These are phyloP conservation scores for Pisolithus orientalis DNA, from an alignment of 768 basidiomycete genomes.

Conservation along the genomic window DNA sequence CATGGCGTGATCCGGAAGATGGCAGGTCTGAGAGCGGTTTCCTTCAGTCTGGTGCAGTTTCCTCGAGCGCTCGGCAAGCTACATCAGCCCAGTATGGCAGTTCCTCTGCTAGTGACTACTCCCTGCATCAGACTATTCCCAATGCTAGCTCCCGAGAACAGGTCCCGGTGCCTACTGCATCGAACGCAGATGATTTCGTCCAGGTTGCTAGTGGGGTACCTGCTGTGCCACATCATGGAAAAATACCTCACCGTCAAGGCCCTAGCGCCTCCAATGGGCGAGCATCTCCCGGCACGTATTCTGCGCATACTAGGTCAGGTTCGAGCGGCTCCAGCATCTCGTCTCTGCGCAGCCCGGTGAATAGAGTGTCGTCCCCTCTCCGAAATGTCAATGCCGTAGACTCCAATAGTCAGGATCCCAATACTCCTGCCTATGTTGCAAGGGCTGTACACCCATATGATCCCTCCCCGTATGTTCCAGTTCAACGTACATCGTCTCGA, in stretches of 20 bases:
- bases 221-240: constrained; percentile 1
- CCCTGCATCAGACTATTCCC: background rate
- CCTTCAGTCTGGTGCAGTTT: background rate
- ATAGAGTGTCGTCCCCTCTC: constrained; percentile 11
- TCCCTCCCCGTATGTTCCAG: background rate
- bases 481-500: constrained; percentile 19
- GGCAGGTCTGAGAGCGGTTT: background rate
- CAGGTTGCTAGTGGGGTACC: background rate
- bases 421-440: background rate
- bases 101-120: background rate
- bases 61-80: background rate
- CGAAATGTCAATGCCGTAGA: constrained; percentile 6
- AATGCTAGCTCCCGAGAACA: background rate
- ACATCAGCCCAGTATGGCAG: background rate
- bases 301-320: constrained; percentile 6
- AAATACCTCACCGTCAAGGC: constrained; percentile 3
- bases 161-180: background rate
- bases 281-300: constrained; percentile 1
- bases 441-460: constrained; percentile 3
- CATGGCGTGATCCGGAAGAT: constrained; percentile 11
- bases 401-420: background rate
- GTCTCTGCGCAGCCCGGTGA: constrained; percentile 6
- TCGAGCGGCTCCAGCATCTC: constrained; percentile 8
- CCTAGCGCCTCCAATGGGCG: background rate
- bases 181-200: background rate